Percentiles rank a stretch among this genome's conserved stretches.
These are phyloP conservation scores for Petunia secreta DNA, from an alignment of 257 asterid species.

Conservation along the genomic window DNA sequence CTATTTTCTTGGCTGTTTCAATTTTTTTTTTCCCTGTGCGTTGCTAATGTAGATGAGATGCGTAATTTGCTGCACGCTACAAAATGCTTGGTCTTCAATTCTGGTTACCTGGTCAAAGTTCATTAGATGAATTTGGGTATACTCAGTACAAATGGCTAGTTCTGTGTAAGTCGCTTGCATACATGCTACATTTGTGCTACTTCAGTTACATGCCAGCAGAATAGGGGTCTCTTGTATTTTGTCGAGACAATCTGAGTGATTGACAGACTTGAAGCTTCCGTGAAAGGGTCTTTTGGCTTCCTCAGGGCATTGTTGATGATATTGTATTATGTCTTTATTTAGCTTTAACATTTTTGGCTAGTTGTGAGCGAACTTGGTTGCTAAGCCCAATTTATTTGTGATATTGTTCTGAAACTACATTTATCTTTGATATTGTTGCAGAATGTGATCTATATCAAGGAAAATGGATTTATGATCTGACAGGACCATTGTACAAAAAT, in stretches of 20 bases:
- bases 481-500: conserved; percentile 78
- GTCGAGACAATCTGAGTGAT: background rate
- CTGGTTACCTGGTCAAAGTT: background rate
- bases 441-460: conserved; percentile 88
- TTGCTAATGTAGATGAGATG: conserved; percentile 3
- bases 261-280: background rate
- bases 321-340: background rate
- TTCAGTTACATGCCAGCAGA: background rate
- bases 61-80: background rate
- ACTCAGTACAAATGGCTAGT: background rate
- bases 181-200: background rate
- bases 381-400: background rate
- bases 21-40: background rate
- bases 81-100: background rate
- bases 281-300: too few relatives aligned
- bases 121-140: background rate
- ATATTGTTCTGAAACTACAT: background rate
- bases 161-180: background rate
- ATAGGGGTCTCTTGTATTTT: background rate
- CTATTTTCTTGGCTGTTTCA: background rate
- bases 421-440: conserved; percentile 36
- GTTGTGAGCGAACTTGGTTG: conserved; percentile 8
- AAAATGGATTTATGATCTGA: conserved; percentile 71
- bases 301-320: background rate
- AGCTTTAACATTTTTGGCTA: conserved; percentile 15